Evolutionary conservation across 192 early-diverging fungal genomes (phyloP).

Genomic region (Umbelopsis isabellina): DNA sequence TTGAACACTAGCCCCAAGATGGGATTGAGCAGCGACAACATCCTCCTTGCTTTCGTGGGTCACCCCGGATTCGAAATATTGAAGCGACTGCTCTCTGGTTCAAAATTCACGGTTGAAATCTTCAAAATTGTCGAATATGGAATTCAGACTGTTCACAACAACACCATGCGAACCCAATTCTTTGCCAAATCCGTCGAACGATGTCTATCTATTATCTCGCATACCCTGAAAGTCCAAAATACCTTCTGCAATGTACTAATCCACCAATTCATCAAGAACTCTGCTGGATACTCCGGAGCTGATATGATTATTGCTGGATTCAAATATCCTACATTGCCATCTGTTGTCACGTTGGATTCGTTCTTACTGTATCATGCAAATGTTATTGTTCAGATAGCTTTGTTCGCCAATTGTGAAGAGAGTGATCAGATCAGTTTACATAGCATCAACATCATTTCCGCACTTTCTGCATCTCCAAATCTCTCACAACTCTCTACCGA

Average conservation of each 20-base stretch:
- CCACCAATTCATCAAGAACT: constrained; percentile 54
- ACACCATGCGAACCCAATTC: constrained; percentile 35
- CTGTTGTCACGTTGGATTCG: constrained; percentile 77
- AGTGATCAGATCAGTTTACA: constrained; percentile 76
- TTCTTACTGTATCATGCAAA: constrained; percentile 71
- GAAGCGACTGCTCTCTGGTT: constrained; percentile 74
- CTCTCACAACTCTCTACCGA: constrained; percentile 60
- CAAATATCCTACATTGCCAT: constrained; percentile 47
- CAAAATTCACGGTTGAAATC: constrained; percentile 68
- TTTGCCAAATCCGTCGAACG: constrained; percentile 45
- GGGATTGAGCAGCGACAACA: constrained; percentile 12
- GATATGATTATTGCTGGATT: constrained; percentile 37
- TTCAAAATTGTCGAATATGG: constrained; percentile 70
- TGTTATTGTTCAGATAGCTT: constrained; percentile 74
- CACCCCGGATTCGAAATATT: constrained; percentile 90
- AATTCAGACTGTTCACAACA: constrained; percentile 63
- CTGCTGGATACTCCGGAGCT: constrained; percentile 24
- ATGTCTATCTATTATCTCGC: constrained; percentile 65
- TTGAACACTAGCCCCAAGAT: constrained; percentile 36
- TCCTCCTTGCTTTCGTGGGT: constrained; percentile 22
- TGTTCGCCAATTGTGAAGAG: constrained; percentile 67
- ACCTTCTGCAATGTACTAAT: constrained; percentile 69
- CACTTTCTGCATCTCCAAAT: constrained; percentile 71
- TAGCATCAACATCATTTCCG: constrained; percentile 68
- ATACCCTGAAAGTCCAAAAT: constrained; percentile 75